Evolutionary conservation across 495 filamentous ascomycete genomes (phyloP), one percentile per base, ranked within the genome.

Genomic region (Recurvomyces mirabilis): DNA sequence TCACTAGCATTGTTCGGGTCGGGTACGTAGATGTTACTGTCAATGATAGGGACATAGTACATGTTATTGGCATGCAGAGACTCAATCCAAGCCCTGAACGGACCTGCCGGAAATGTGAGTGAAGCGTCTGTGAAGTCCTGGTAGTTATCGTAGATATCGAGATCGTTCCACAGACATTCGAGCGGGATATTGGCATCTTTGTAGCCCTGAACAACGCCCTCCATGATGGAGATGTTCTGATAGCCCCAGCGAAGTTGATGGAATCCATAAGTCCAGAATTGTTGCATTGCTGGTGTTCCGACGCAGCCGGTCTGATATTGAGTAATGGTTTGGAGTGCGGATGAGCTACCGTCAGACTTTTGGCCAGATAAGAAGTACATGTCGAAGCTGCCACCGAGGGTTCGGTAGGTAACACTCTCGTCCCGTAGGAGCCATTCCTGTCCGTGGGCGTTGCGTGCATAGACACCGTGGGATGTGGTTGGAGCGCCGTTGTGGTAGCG

Each of bases 141-240:
- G 22, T 45, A 44, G 41, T 75, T 72, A 2, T 42, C 12, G 22
- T 42, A 48, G n/a, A 42, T 31, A 20, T 52, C 44, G 19, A 52
- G 24, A 19, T 52, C 49, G 39, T 48, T 52, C 48, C 48, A 46
- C 24, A 46, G 28, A 28, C 26, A 31, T 28, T 50, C 38, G 2
- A 43, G 38, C 10, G 47, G 50, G 14, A 50, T 49, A 18, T 41
- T 28, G 17, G 39, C 46, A n/a, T 49, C 32, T 4, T 23, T 15
- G 26, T 52, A 42, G 3, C 44, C 44, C 20, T 47, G 20, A 9
- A 48, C 37, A 20, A 52, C 22, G 23, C 26, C 28, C 31, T 52
- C 35, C 15, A 53, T 26, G 20, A 50, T 39, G 1, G 23, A 17
- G 12, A 41, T 35, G 23, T 49, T 45, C 24, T 44, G 3, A 22